Conservation (phyloP, 2,329 filamentous ascomycete genomes). For the Botrytis deweyae region DNA sequence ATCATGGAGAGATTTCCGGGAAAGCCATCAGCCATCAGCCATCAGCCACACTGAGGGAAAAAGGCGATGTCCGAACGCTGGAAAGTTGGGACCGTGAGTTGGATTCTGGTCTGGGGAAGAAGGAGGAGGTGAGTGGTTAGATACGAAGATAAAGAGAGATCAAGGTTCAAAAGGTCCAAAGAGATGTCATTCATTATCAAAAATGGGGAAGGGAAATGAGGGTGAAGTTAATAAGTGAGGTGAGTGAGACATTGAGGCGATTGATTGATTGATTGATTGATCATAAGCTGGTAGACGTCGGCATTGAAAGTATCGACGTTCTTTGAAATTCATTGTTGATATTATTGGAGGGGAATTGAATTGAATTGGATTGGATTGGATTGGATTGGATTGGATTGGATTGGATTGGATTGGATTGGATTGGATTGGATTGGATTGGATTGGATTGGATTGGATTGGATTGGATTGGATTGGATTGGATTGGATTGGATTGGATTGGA, state of each 20-base stretch:
- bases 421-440: too few relatives aligned
- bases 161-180: background rate
- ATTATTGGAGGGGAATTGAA: background rate
- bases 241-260: background rate
- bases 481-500: background rate
- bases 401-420: too few relatives aligned
- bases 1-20: background rate
- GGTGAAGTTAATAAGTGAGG: too few relatives aligned
- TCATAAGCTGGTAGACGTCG: background rate
- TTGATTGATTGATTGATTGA: background rate
- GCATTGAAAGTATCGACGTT: background rate
- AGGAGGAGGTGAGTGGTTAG: background rate
- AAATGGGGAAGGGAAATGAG: background rate
- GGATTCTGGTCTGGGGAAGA: background rate
- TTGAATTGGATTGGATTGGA: background rate
- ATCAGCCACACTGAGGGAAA: background rate
- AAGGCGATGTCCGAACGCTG: slow-evolving; percentile 1
- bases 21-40: background rate
- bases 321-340: background rate
- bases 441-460: too few relatives aligned
- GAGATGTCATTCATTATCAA: slow-evolving; percentile 7
- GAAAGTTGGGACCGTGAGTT: background rate
- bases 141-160: slow-evolving; percentile 8
- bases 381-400: too few relatives aligned
- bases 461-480: too few relatives aligned